Conservation (phyloP, 306 rosid genomes). For the Inga laurina region DNA sequence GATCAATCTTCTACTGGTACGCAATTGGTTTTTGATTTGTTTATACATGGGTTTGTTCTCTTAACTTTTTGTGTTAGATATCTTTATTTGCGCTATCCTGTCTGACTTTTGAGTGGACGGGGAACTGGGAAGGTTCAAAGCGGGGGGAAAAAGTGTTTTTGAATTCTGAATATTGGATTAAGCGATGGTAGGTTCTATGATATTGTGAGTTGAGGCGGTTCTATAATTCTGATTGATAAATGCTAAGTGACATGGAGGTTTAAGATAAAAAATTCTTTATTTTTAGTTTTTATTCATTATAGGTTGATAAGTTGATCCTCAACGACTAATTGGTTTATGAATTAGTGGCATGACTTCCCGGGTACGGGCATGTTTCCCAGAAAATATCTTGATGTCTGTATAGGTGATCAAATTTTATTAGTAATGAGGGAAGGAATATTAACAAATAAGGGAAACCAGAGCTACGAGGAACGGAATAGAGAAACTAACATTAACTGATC, state of each 20-base stretch:
- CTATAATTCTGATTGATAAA: conserved; percentile 18
- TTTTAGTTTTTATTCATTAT: not conserved
- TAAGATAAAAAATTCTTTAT: not conserved
- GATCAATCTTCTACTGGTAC: conserved; percentile 31
- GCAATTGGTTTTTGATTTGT: not conserved
- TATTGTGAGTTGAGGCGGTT: conserved; percentile 21
- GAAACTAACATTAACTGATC: not conserved
- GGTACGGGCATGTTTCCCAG: conserved; percentile 15
- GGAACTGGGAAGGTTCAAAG: not conserved
- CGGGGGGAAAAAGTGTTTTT: not conserved
- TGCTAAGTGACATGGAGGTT: not conserved
- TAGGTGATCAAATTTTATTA: conserved; percentile 2
- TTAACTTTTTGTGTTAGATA: not conserved
- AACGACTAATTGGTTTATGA: conserved; percentile 15
- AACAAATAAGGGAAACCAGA: conserved; percentile 1
- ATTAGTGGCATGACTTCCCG: not conserved
- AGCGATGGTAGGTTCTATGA: conserved; percentile 1
- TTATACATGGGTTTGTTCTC: not conserved
- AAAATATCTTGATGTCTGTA: not conserved
- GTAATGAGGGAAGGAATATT: not conserved
- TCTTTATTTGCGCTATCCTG: not conserved
- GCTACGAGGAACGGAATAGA: not conserved
- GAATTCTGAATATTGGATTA: conserved; percentile 3
- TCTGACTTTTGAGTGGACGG: not conserved
- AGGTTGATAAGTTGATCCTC: not conserved